These are phyloP conservation scores for Francoa sonchifolia DNA, from an alignment of 441 rosid genomes.

Conservation along the genomic window DNA sequence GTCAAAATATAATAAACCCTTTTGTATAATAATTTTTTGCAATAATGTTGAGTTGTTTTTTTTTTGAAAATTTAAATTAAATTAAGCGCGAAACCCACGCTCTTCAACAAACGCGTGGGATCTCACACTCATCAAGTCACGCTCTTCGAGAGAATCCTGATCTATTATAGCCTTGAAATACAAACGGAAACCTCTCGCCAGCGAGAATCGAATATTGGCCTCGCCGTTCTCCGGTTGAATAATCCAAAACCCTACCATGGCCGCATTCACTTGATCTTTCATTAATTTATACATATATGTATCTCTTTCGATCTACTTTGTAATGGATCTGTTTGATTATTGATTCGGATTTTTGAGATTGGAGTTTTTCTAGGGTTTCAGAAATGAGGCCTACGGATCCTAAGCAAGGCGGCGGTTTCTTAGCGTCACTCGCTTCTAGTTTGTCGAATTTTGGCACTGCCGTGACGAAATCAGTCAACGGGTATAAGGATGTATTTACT, in stretches of 20 bases:
- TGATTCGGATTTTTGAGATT: not conserved
- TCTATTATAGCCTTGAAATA: conserved; percentile 14
- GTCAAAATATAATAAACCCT: too few relatives aligned
- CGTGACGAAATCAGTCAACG: conserved; percentile 82
- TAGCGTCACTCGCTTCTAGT: conserved; percentile 59
- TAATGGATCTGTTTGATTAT: not conserved
- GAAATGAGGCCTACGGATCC: conserved; percentile 66
- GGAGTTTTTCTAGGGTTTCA: conserved; percentile 1
- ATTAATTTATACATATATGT: not conserved
- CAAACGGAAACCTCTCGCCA: conserved; percentile 31
- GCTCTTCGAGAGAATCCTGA: not conserved
- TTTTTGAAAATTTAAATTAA: too few relatives aligned
- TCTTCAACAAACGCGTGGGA: conserved; percentile 8
- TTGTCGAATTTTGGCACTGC: conserved; percentile 53
- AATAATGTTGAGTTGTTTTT: too few relatives aligned
- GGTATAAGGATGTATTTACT: conserved; percentile 34
- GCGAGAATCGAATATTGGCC: conserved; percentile 12
- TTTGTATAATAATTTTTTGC: too few relatives aligned
- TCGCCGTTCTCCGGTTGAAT: conserved; percentile 12
- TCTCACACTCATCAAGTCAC: not conserved
- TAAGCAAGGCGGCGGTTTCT: conserved; percentile 54
- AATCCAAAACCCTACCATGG: not conserved
- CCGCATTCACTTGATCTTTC: not conserved
- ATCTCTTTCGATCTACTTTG: not conserved
- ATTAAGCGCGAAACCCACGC: too few relatives aligned